Evolutionary conservation across 352 stramenopile species (phyloP).

Genomic region (Globisporangium carolinianum): DNA sequence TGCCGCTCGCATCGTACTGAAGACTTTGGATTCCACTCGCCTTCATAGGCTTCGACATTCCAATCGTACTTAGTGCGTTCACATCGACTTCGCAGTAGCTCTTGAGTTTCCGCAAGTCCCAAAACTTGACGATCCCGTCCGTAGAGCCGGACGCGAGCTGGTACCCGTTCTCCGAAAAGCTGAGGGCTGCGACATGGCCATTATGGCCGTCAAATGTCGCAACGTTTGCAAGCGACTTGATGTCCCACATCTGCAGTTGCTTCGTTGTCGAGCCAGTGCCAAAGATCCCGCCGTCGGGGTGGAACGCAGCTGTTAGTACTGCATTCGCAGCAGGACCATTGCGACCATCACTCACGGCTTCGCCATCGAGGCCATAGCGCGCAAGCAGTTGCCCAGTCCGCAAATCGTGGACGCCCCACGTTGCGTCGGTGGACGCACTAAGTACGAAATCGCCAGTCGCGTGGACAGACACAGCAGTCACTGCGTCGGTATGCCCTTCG

Average conservation of each 20-base stretch:
- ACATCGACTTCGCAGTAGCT: slow-evolving; percentile 65
- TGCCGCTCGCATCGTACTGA: slow-evolving; percentile 55
- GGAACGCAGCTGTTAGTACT: slow-evolving; percentile 58
- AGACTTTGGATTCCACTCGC: slow-evolving; percentile 40
- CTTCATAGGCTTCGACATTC: too few relatives aligned
- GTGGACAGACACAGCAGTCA: slow-evolving; percentile 71
- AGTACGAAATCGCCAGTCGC: slow-evolving; percentile 78
- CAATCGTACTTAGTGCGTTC: slow-evolving; percentile 11
- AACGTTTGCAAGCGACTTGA: slow-evolving; percentile 82
- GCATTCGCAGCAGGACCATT: slow-evolving; percentile 25
- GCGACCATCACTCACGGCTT: slow-evolving; percentile 6
- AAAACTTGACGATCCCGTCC: slow-evolving; percentile 85
- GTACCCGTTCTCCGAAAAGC: slow-evolving; percentile 96
- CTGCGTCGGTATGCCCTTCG: slow-evolving; percentile 45
- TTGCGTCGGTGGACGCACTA: slow-evolving; percentile 65
- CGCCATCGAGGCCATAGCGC: slow-evolving; percentile 39
- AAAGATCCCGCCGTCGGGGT: slow-evolving; percentile 95
- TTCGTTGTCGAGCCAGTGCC: slow-evolving; percentile 53
- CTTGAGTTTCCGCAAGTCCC: slow-evolving; percentile 91
- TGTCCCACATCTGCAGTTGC: slow-evolving; percentile 90
- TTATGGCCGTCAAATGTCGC: slow-evolving; percentile 81
- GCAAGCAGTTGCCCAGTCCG: slow-evolving; percentile 45
- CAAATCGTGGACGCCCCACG: slow-evolving; percentile 84
- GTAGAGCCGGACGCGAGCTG: slow-evolving; percentile 81
- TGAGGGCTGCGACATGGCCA: slow-evolving; percentile 24